Evolutionary conservation across 2,329 filamentous ascomycete species (phyloP), one percentile per base, ranked within the genome.

Genomic region (Calonectria ilicicola): DNA sequence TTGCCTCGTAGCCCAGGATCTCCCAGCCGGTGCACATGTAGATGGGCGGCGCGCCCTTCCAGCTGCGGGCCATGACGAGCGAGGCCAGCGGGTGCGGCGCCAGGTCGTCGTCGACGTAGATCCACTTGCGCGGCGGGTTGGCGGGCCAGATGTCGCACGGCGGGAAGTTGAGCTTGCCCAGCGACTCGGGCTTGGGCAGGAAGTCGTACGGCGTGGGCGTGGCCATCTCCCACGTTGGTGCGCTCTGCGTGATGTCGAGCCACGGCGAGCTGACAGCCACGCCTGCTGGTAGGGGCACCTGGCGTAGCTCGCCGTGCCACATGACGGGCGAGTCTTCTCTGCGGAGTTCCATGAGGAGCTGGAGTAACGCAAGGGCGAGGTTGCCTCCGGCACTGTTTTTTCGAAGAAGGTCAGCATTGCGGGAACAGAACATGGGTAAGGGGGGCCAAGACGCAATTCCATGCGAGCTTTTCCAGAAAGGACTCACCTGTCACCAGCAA

Each of bases 1-100:
- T 88, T 72, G 87, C 88, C 81, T 95, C 93, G 81, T 95, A 93
- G 1, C 89, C 86, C 12, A 96, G 86, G 76, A 93, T 88, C 83
- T 97, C 94, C 85, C 93, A 90, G 0, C 94, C 94, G 0, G 90
- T 88, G 75, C 88, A 90, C 40, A 95, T 85, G 81, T 91, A 96
- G 1, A 94, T 79, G 0, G 94, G 94, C 9, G 92, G 92, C 0
- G 87, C 82, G 0, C 88, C 89, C 1, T 81, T 77, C 94, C 94
- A 97, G 76, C 86, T 86, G 10, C 82, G 79, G 0, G 87, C 87
- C 27, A 90, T 85, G 5, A 95, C 83, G 1, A 93, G 89, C 0
- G 91, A 92, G 0, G 91, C 92, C 1, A 97, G 87, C 9, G 94
- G 94, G 80, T 97, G 94, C 17, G 86, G 79, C 5, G 90, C 81